Base-by-base conservation (phyloP, 345 rosid species). In the Euphorbia lathyris region DNA sequence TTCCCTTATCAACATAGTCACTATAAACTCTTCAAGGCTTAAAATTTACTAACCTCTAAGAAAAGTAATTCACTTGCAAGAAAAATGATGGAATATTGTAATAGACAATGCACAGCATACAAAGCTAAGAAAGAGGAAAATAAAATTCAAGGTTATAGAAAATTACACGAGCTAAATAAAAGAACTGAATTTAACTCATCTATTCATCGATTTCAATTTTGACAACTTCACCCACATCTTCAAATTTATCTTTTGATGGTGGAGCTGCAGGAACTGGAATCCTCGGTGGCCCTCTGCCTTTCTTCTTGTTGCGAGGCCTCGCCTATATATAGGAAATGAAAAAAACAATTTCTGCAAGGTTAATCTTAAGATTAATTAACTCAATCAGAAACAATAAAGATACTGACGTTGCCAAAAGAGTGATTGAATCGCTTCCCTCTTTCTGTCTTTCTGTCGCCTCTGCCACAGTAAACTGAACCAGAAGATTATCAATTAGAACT, bases 341-440 rank as follows among this genome's bases (percentile, higher is more conserved):
- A 29, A 58, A 29, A 4, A 2, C 12, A 25, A 0, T 3, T 27
- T 23, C 5, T 7, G 38, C 38, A 34, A 7, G 4, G 7, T 34
- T 34, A 34, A 34, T 34, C n/a, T n/a, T n/a, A n/a, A n/a, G 5
- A 51, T 5, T 12, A 9, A 68, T 10, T 11, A 36, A 13, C n/a
- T 7, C 38, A 51, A 16, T 8, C 4, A 14, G 0, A 43, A 32
- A 16, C 29, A 19, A 0, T 8, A 30, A 59, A 22, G 7, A n/a
- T 5, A 80, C 86, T 85, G 69, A 94, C 98, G 76, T 94, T 94
- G 53, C 98, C 98, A 43, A 86, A 94, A 6, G 96, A 94, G 82
- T 91, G 97, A 58, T 80, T 85, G 78, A 94, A 94, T 19, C 98
- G 93, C 85, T 94, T 94, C 53, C 98, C 98, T 73, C 76, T 94